Base-by-base conservation (phyloP, 1,284 basidiomycete species). In the Cryptococcus floricola region DNA sequence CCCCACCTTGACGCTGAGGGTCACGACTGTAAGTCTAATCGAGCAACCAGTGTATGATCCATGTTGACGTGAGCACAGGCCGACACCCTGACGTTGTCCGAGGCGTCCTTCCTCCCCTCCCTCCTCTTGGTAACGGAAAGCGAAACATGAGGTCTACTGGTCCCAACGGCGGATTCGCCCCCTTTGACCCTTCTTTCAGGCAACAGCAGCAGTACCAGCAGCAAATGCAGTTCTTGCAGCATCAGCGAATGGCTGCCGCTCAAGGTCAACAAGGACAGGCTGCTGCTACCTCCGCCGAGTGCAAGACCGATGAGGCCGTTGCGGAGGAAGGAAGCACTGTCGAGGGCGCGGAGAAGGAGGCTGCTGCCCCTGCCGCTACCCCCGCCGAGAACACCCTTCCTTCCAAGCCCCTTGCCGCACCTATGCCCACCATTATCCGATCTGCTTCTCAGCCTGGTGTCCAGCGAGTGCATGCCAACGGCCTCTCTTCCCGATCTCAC, bases 51-150 rank as follows among this genome's bases (percentile, higher is more conserved):
- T 39, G 9, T 27, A 18, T 27, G 9, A 39, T 47, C 39, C n/a
- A 25, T 37, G 19, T 34, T 13, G n/a, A 8, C 18, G 23, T 42
- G 12, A 5, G 1, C 34, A 34, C 47, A 69, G 67, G 63, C 45
- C 69, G 75, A 46, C 72, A 77, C 63, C 75, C 75, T 7, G 75
- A 77, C 42, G 70, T 77, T 14, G 64, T 77, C 50, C 63, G 68
- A 25, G 75, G 75, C 34, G 55, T 70, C 31, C 63, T 77, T 16
- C 59, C 73, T 12, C 71, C 75, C 14, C 57, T 68, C 34, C 70
- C 73, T 2, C 61, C 71, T 14, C 55, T 67, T 23, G 34, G 62
- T 27, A 55, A 63, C 14, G 63, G 58, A 37, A 53, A 58, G 34
- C 49, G 61, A 39, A 55, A 49, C 37, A 62, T 67, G 58, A 60